Percentiles rank a stretch among this genome's conserved stretches.
These are phyloP conservation scores for Tulasnella sp. DNA, from an alignment of 768 basidiomycete genomes.

Conservation along the genomic window DNA sequence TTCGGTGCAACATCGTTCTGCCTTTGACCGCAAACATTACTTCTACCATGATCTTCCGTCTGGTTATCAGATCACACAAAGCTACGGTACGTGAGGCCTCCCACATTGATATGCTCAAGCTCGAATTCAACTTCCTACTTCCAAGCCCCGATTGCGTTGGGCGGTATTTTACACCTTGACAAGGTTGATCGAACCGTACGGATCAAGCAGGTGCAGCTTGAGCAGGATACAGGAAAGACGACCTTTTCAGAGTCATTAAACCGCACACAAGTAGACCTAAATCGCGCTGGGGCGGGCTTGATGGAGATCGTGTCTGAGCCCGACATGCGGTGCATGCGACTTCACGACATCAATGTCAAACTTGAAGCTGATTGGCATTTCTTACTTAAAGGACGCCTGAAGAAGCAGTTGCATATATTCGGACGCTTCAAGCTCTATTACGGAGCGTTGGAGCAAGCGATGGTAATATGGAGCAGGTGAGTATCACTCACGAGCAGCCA, in stretches of 20 bases:
- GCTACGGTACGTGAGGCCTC: conserved; percentile 59
- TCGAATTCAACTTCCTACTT: background rate
- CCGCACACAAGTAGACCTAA: conserved; percentile 66
- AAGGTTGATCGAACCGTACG: conserved; percentile 42
- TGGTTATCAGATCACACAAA: conserved; percentile 96
- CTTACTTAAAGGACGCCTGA: conserved; percentile 50
- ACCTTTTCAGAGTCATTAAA: conserved; percentile 31
- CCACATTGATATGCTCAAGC: background rate
- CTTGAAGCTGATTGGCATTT: background rate
- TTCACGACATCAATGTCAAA: background rate
- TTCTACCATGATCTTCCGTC: conserved; percentile 91
- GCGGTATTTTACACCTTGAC: conserved; percentile 45
- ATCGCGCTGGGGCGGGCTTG: conserved; percentile 77
- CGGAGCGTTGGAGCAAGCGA: conserved; percentile 80
- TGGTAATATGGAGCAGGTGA: conserved; percentile 93
- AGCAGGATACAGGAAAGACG: conserved; percentile 94
- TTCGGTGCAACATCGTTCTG: conserved; percentile 52
- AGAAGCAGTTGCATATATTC: conserved; percentile 81
- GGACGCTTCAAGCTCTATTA: conserved; percentile 66
- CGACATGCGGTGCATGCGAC: conserved; percentile 60
- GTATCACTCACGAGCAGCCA: background rate
- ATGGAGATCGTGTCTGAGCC: conserved; percentile 96
- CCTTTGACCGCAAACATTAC: conserved; percentile 96
- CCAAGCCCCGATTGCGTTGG: conserved; percentile 69
- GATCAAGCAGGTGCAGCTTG: conserved; percentile 89